phyloP scores from a whole-genome alignment of 2,329 filamentous ascomycete species.

The Alternaria infectoria region DNA sequence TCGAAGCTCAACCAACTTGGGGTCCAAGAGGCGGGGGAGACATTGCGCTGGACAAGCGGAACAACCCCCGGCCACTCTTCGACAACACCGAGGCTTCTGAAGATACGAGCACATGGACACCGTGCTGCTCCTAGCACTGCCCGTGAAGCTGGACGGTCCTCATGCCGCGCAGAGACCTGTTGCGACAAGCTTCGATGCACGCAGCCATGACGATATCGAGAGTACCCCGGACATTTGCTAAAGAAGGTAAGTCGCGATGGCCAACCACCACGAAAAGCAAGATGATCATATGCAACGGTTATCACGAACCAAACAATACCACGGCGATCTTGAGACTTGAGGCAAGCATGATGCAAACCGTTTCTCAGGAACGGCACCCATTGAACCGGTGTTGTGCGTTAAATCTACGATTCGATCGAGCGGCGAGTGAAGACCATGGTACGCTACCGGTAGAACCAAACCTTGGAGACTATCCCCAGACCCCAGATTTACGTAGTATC shows the following conservation, averaged over 20 bases:
- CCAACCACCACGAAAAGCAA: background rate
- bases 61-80: background rate
- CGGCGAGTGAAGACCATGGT: background rate
- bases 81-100: background rate
- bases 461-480: constrained; percentile 2
- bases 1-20: background rate
- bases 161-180: background rate
- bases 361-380: background rate
- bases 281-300: background rate
- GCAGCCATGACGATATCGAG: background rate
- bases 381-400: background rate
- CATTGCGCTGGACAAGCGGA: background rate
- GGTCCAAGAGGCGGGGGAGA: constrained; percentile 2
- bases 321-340: background rate
- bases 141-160: background rate
- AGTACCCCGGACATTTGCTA: background rate
- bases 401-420: background rate
- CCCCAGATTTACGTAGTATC: background rate
- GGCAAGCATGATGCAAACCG: constrained; percentile 1
- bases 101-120: constrained; percentile 10
- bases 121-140: constrained; percentile 4
- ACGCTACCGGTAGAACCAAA: constrained; percentile 5
- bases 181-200: background rate
- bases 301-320: background rate
- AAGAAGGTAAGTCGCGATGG: background rate